Evolutionary conservation across 176 grass and related monocot genomes (phyloP).

Genomic region (Puccinellia tenuiflora): DNA sequence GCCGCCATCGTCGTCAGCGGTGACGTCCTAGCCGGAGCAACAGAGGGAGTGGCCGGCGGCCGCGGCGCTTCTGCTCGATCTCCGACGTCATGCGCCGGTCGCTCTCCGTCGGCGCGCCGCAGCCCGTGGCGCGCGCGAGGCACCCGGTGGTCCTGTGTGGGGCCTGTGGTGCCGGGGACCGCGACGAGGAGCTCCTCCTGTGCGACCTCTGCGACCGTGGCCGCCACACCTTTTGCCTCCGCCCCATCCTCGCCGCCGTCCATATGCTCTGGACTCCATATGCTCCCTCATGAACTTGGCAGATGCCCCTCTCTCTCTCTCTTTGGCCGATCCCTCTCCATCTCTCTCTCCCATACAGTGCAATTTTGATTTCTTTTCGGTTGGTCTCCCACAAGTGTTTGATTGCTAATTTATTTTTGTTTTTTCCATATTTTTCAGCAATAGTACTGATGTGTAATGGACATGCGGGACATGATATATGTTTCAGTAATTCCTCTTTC

Average conservation of each 20-base stretch:
- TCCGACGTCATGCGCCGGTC: conserved; percentile 63
- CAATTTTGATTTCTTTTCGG: too few species aligned
- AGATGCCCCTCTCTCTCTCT: too few species aligned
- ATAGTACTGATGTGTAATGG: too few species aligned
- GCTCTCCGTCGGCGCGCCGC: conserved; percentile 21
- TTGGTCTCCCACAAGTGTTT: too few species aligned
- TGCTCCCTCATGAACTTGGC: too few species aligned
- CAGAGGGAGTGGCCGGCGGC: conserved; percentile 66
- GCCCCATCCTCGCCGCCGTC: conserved; percentile 73
- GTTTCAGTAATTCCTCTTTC: too few species aligned
- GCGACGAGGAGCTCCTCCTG: conserved; percentile 70
- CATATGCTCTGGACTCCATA: too few species aligned
- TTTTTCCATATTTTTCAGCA: too few species aligned
- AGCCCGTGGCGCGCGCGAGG: neutral
- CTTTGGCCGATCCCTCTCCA: too few species aligned
- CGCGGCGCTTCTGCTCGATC: conserved; percentile 56
- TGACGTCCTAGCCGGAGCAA: conserved; percentile 33
- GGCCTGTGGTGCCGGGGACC: conserved; percentile 74
- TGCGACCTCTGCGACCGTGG: conserved; percentile 82
- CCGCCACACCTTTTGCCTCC: conserved; percentile 74
- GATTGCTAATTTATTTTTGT: too few species aligned
- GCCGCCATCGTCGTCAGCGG: neutral
- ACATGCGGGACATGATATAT: too few species aligned
- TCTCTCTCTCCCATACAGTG: too few species aligned
- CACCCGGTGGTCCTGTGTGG: conserved; percentile 48